phyloP scores from a whole-genome alignment of 192 early-diverging fungal genomes.

The Rhizoclosmatium globosum region DNA sequence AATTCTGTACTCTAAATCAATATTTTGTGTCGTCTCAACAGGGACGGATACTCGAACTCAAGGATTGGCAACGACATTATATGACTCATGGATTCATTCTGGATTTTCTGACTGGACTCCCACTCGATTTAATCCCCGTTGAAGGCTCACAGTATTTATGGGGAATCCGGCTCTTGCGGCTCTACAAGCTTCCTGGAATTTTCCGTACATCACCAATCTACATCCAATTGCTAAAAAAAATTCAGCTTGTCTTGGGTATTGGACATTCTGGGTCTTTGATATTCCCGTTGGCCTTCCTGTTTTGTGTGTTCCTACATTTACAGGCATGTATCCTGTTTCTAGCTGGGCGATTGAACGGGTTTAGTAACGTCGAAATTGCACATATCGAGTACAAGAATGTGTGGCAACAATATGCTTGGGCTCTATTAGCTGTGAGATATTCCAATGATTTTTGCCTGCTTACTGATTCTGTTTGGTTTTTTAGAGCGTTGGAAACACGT shows the following conservation, averaged over 20 bases:
- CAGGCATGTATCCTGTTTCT: constrained; percentile 21
- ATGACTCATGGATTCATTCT: background rate
- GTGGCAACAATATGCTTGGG: constrained; percentile 5
- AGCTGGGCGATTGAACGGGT: background rate
- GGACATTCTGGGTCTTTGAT: constrained; percentile 8
- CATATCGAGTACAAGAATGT: background rate
- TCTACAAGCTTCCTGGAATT: constrained; percentile 10
- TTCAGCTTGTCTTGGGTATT: constrained; percentile 7
- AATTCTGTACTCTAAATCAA: background rate
- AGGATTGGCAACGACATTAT: constrained; percentile 9
- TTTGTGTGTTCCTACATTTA: constrained; percentile 16
- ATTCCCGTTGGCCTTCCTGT: constrained; percentile 14
- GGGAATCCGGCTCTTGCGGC: background rate
- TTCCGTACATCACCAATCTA: constrained; percentile 10
- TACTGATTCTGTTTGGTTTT: background rate
- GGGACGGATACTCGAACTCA: background rate
- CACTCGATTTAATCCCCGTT: constrained; percentile 25
- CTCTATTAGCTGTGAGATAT: constrained; percentile 13
- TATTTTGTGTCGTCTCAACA: background rate
- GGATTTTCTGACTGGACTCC: constrained; percentile 5
- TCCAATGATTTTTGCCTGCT: background rate
- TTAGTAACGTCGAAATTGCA: background rate
- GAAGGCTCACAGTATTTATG: background rate
- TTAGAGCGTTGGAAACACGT: background rate
- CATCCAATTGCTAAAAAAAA: background rate